These are phyloP conservation scores for Colletotrichum sp. DNA, from an alignment of 2,329 filamentous ascomycete genomes.

Conservation along the genomic window DNA sequence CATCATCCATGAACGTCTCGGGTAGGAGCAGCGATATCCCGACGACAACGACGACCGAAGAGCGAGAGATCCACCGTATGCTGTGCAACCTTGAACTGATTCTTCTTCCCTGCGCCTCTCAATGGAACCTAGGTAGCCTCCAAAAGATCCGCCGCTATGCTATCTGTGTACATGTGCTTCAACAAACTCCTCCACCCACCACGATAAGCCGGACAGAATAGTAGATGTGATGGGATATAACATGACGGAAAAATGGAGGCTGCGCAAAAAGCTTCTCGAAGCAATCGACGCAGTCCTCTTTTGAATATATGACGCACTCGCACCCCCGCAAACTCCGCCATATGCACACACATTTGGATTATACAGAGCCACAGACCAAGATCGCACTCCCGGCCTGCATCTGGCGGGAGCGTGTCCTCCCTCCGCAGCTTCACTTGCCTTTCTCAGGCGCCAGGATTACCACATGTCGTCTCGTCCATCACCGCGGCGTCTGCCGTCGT, in stretches of 20 bases:
- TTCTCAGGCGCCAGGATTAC: conserved; percentile 32
- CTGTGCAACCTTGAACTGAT: background rate
- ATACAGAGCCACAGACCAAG: conserved; percentile 1
- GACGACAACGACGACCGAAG: background rate
- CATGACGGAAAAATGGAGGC: background rate
- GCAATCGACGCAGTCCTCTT: background rate
- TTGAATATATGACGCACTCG: conserved; percentile 15
- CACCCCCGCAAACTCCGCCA: conserved; percentile 16
- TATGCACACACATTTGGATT: conserved; percentile 17
- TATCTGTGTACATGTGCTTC: conserved; percentile 17
- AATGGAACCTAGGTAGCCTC: conserved; percentile 9
- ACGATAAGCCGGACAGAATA: background rate
- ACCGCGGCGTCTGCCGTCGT: conserved; percentile 30
- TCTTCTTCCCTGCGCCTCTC: background rate
- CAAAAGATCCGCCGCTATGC: conserved; percentile 17
- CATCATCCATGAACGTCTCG: background rate
- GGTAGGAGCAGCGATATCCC: background rate
- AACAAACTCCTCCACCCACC: conserved; percentile 1
- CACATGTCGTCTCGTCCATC: conserved; percentile 48
- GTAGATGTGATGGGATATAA: background rate
- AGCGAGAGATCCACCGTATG: conserved; percentile 1
- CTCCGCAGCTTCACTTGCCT: background rate
- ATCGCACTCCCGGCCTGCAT: background rate
- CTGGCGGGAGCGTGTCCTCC: background rate
- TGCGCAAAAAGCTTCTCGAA: background rate